Evolutionary conservation across 805 yeast species (phyloP), one percentile per base, ranked within the genome.

Genomic region (Metschnikowia bowlesiae): DNA sequence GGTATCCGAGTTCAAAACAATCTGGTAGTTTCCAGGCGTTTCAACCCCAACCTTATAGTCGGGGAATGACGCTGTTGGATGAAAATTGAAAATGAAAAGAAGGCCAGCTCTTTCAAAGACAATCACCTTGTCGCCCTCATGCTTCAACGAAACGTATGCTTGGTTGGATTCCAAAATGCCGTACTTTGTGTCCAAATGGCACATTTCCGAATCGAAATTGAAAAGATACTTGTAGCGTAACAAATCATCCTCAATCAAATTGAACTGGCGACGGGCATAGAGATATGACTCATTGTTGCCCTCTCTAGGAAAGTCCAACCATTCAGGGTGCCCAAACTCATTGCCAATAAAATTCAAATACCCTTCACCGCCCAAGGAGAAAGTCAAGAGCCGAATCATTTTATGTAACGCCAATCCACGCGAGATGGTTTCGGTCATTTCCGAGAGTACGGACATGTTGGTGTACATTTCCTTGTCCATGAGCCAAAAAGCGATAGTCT

Each of bases 401-500:
- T 92, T 92, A 71, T 92, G 99, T 54, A 92, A 75, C 16, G 96
- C 83, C 39, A 94, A 70, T 34, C 99, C 99, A 56, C 99, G 81
- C 61, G 90, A 96, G 55, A 92, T 77, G 10, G 85, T 79, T 3
- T 87, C 86, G 1, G 96, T 86, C 46, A 85, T 72, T 48, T 84
- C 87, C 1, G 89, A 72, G 41, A 91, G 63, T 1, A 76, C 76
- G 13, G 95, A 85, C 99, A 92, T 92, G 69, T 90, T 84, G 34
- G 97, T 92, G 69, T 92, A 92, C 98, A 92, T 91, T 58, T 91
- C 96, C 55, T 92, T 90, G 70, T 92, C 99, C 98, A 92, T 92
- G 50, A 92, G 77, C 99, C 99, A 94, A 64, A 92, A 92, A 0
- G 98, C 98, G 52, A 92, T 71, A 2, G 97, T 89, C 67, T 92